A percentile compares a stretch with the other conserved stretches of the same genome.
Conservation (phyloP, 257 asterid genomes). For the Nicotiana tomentosiformis region DNA sequence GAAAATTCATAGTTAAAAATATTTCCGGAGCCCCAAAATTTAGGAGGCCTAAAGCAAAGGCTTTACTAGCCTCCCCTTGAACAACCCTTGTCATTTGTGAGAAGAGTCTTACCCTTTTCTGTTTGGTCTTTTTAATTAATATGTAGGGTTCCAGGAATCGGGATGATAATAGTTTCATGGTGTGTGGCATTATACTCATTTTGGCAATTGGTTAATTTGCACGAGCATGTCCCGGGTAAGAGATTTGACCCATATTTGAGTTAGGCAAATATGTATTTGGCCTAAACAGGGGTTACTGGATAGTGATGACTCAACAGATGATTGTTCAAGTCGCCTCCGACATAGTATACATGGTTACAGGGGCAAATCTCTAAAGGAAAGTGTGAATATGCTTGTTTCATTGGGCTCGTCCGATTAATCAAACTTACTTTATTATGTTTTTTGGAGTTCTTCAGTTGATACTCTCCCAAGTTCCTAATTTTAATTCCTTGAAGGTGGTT, state of each 20-base stretch:
- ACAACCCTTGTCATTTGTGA: too few species aligned
- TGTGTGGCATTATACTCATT: conserved; percentile 27
- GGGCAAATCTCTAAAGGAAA: conserved; percentile 35
- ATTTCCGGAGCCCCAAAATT: too few species aligned
- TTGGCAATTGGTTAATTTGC: conserved; percentile 32
- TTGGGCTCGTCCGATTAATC: not conserved
- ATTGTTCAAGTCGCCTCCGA: conserved; percentile 34
- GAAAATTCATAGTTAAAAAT: too few species aligned
- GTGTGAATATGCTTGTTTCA: conserved; percentile 2
- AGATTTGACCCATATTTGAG: conserved; percentile 32
- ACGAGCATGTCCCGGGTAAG: conserved; percentile 23
- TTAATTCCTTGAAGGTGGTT: too few species aligned
- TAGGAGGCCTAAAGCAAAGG: too few species aligned
- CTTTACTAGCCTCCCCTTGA: too few species aligned
- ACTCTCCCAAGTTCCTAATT: conserved; percentile 39
- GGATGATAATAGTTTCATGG: conserved; percentile 21
- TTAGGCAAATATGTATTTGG: conserved; percentile 37
- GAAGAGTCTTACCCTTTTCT: not conserved
- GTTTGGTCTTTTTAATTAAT: too few species aligned
- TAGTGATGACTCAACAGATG: conserved; percentile 35
- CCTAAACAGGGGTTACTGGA: conserved; percentile 20
- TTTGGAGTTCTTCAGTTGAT: conserved; percentile 26
- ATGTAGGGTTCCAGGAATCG: conserved; percentile 22
- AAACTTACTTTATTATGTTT: conserved; percentile 25
- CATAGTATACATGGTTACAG: conserved; percentile 46